These are phyloP conservation scores for Ceratocystis lukuohia DNA, from an alignment of 2,329 filamentous ascomycete genomes.

Conservation along the genomic window DNA sequence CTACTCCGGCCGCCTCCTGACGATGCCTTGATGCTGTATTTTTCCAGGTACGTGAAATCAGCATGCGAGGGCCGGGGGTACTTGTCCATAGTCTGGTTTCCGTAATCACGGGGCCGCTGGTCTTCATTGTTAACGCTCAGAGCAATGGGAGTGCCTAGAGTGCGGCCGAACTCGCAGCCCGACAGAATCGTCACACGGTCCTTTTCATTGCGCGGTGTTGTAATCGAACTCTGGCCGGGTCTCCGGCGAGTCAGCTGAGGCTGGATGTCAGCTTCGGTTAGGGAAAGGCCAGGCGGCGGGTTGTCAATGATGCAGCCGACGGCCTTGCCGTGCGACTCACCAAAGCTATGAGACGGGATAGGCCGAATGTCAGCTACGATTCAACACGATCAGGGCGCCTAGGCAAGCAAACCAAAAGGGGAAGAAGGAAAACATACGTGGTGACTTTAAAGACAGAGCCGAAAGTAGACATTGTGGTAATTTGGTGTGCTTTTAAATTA, in stretches of 20 bases:
- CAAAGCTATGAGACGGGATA: conserved; percentile 28
- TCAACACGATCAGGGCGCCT: not conserved
- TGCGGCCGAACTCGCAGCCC: conserved; percentile 79
- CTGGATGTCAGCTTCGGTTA: conserved; percentile 81
- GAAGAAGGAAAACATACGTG: conserved; percentile 43
- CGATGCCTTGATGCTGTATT: conserved; percentile 88
- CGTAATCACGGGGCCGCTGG: conserved; percentile 85
- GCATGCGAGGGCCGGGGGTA: conserved; percentile 88
- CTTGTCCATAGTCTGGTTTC: conserved; percentile 73
- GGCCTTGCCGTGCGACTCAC: conserved; percentile 71
- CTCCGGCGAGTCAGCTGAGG: conserved; percentile 84
- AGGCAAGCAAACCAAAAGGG: conserved; percentile 19
- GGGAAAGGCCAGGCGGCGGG: conserved; percentile 71
- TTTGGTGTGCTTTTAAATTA: not conserved
- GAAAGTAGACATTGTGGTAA: conserved; percentile 66
- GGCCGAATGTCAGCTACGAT: conserved; percentile 5
- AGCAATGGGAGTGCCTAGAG: conserved; percentile 79
- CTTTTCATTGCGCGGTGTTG: conserved; percentile 85
- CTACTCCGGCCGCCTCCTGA: conserved; percentile 81
- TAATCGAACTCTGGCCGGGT: conserved; percentile 79
- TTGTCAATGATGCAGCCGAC: conserved; percentile 94
- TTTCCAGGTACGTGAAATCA: conserved; percentile 93
- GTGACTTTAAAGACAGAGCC: conserved; percentile 70
- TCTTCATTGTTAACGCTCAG: conserved; percentile 85
- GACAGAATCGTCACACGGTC: conserved; percentile 86